A percentile compares a stretch with the other conserved stretches of the same genome.
phyloP scores from a whole-genome alignment of 768 basidiomycete species.

The Hygrophorus russula region DNA sequence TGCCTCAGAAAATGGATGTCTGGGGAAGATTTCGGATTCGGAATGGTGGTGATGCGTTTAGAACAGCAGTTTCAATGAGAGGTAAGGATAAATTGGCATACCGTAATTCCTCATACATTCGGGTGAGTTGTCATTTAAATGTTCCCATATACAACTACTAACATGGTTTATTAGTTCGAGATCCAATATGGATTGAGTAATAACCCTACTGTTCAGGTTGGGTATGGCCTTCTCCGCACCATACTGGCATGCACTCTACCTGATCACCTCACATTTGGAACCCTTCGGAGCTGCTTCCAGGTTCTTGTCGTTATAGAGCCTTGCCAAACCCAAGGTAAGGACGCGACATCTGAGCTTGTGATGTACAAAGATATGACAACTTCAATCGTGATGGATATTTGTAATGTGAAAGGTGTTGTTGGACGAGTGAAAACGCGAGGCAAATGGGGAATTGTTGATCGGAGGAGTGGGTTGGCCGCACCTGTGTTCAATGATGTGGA shows the following conservation, averaged over 20 bases:
- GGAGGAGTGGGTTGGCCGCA: slow-evolving; percentile 1
- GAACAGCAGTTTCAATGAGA: slow-evolving; percentile 1
- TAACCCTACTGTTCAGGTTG: neutral
- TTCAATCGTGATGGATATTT: slow-evolving; percentile 8
- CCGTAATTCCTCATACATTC: slow-evolving; percentile 2
- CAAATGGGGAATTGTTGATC: slow-evolving; percentile 10
- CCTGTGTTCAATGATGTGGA: too few species aligned
- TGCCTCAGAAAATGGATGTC: slow-evolving; percentile 11
- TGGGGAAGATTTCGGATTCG: slow-evolving; percentile 17
- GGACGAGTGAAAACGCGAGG: slow-evolving; percentile 6
- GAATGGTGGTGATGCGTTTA: slow-evolving; percentile 16
- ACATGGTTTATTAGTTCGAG: slow-evolving; percentile 1
- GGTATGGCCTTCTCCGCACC: slow-evolving; percentile 9
- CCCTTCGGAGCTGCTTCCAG: slow-evolving; percentile 1
- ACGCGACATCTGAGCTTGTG: slow-evolving; percentile 6
- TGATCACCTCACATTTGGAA: neutral
- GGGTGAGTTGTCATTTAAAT: slow-evolving; percentile 1
- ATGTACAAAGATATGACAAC: neutral
- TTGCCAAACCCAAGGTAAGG: slow-evolving; percentile 5
- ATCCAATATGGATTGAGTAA: neutral
- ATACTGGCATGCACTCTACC: slow-evolving; percentile 10
- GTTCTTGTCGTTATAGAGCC: slow-evolving; percentile 9
- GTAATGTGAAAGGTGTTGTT: slow-evolving; percentile 7
- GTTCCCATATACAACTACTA: neutral
- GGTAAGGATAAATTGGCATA: neutral